A percentile compares a stretch with the other conserved stretches of the same genome.
phyloP scores from a whole-genome alignment of 176 grass and related monocot species.

The Avena insularis region DNA sequence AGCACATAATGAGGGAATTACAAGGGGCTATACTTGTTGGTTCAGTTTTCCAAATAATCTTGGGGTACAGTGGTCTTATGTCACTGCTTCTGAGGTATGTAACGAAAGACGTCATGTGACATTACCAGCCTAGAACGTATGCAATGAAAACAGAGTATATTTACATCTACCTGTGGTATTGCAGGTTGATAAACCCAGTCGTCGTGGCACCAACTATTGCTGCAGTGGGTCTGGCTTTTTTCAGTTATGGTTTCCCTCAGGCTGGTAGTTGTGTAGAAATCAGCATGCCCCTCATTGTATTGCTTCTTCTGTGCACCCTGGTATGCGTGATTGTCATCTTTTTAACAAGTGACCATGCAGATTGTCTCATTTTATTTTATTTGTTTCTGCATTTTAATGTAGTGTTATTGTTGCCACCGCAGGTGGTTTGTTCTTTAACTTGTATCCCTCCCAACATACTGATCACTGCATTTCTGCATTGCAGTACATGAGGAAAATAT shows the following conservation, averaged over 20 bases:
- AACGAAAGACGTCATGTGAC: neutral
- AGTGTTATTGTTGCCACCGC: neutral
- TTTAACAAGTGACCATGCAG: neutral
- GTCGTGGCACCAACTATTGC: conserved; percentile 96
- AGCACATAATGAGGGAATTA: conserved; percentile 98
- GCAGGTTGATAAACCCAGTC: conserved; percentile 96
- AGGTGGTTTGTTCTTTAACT: conserved; percentile 16
- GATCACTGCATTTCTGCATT: conserved; percentile 47
- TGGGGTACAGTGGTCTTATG: conserved; percentile 97
- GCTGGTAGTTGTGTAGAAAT: conserved; percentile 96
- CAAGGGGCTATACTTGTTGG: conserved; percentile 95
- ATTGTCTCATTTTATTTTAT: conserved; percentile 29
- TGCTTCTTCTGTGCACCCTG: conserved; percentile 94
- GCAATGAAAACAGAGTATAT: conserved; percentile 15
- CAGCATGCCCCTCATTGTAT: conserved; percentile 86
- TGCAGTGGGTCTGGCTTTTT: conserved; percentile 84
- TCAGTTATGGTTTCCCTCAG: conserved; percentile 98
- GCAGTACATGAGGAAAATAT: conserved; percentile 88
- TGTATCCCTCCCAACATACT: conserved; percentile 25
- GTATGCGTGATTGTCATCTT: conserved; percentile 48
- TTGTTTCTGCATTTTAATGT: conserved; percentile 31
- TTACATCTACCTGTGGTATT: neutral
- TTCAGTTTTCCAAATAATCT: conserved; percentile 95
- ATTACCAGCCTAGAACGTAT: conserved; percentile 29
- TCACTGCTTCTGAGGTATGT: conserved; percentile 93